A percentile compares a stretch with the other conserved stretches of the same genome.
These are phyloP conservation scores for Phytophthora europaea DNA, from an alignment of 352 stramenopile genomes.

Conservation along the genomic window DNA sequence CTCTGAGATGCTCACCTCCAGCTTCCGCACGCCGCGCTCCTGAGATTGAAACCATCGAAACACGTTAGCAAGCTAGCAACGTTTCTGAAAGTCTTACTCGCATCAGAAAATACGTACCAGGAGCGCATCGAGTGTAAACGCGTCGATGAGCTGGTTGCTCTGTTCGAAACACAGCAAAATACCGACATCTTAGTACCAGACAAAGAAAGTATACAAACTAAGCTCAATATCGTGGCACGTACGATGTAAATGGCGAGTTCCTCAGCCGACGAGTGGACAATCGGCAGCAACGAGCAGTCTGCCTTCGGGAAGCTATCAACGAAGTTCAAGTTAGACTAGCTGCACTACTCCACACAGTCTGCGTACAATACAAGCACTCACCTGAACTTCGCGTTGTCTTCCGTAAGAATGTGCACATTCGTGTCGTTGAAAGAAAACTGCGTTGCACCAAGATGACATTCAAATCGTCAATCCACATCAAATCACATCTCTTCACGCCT, in stretches of 20 bases:
- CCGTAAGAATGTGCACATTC: slow-evolving; percentile 93
- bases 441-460: background rate
- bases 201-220: background rate
- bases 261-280: slow-evolving; percentile 98
- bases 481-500: background rate
- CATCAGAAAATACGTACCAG: slow-evolving; percentile 43
- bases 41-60: slow-evolving; percentile 23
- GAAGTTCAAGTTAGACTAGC: background rate
- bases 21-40: slow-evolving; percentile 84
- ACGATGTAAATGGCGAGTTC: slow-evolving; percentile 97
- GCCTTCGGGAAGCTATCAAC: slow-evolving; percentile 89
- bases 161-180: slow-evolving; percentile 32
- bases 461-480: background rate
- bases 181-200: background rate
- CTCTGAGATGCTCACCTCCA: slow-evolving; percentile 97
- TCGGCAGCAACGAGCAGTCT: slow-evolving; percentile 97
- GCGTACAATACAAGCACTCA: slow-evolving; percentile 9
- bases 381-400: slow-evolving; percentile 96
- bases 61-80: background rate
- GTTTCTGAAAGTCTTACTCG: background rate
- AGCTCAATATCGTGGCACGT: slow-evolving; percentile 34
- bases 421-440: slow-evolving; percentile 87
- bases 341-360: background rate
- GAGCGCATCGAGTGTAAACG: slow-evolving; percentile 83
- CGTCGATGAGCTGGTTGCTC: slow-evolving; percentile 90